Evolutionary conservation across 2,329 filamentous ascomycete genomes (phyloP).

Genomic region (Chrysosphaeria jannelii): DNA sequence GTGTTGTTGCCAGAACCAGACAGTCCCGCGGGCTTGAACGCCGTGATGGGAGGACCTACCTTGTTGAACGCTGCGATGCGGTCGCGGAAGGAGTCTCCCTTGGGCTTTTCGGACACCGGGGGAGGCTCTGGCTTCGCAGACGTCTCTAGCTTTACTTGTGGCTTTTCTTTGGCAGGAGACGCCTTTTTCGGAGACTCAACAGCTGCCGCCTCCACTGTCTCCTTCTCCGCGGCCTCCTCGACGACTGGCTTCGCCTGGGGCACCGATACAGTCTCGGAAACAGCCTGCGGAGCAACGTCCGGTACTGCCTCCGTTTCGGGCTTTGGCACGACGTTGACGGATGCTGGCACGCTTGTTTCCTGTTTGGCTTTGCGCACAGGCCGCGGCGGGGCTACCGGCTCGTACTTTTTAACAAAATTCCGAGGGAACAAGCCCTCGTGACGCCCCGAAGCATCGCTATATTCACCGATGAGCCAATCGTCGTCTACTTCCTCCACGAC

Average conservation of each 20-base stretch:
- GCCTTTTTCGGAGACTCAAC: background rate
- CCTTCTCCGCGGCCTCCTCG: slow-evolving; percentile 1
- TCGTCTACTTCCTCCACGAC: slow-evolving; percentile 77
- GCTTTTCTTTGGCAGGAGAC: background rate
- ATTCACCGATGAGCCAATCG: slow-evolving; percentile 84
- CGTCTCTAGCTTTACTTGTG: background rate
- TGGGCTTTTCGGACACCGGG: slow-evolving; percentile 43
- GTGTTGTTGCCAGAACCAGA: slow-evolving; percentile 19
- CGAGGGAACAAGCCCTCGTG: slow-evolving; percentile 73
- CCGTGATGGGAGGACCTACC: slow-evolving; percentile 58
- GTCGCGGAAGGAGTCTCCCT: slow-evolving; percentile 58
- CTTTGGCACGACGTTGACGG: background rate
- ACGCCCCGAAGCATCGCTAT: slow-evolving; percentile 48
- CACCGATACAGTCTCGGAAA: background rate
- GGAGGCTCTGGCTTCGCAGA: slow-evolving; percentile 19
- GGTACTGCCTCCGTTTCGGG: slow-evolving; percentile 3
- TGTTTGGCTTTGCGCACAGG: slow-evolving; percentile 50
- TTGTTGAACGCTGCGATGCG: slow-evolving; percentile 96
- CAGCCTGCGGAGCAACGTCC: background rate
- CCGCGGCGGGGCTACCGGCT: slow-evolving; percentile 67
- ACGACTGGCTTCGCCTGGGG: background rate
- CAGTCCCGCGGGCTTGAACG: slow-evolving; percentile 51
- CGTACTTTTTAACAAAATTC: slow-evolving; percentile 93
- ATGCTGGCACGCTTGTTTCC: slow-evolving; percentile 11
- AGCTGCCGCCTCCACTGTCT: background rate